Percentiles rank a stretch among this genome's conserved stretches.
These are phyloP conservation scores for Onygenales sp. DNA, from an alignment of 2,329 filamentous ascomycete genomes.

Conservation along the genomic window DNA sequence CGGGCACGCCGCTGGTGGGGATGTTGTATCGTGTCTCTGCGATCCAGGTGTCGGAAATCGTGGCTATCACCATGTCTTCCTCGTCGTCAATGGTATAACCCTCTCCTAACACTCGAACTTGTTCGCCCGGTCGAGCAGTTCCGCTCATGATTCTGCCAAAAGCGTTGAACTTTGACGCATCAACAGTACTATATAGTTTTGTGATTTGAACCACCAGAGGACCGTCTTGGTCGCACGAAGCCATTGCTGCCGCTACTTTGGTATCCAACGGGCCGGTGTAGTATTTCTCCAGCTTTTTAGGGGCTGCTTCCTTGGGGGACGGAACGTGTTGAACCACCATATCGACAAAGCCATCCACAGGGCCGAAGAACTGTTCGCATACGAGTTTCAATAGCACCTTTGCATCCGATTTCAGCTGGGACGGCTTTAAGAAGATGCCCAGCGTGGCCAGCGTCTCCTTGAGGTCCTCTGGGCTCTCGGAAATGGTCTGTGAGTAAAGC, in stretches of 20 bases:
- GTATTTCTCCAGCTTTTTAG: constrained; percentile 68
- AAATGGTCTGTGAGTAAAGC: constrained; percentile 88
- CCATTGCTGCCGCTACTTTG: constrained; percentile 70
- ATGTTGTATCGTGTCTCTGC: constrained; percentile 90
- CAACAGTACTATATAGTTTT: constrained; percentile 81
- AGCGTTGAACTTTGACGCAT: constrained; percentile 84
- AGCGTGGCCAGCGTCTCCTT: constrained; percentile 68
- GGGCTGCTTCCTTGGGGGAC: constrained; percentile 70
- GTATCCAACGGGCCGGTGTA: constrained; percentile 87
- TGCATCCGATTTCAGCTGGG: constrained; percentile 82
- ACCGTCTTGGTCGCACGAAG: constrained; percentile 75
- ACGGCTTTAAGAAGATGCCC: constrained; percentile 81
- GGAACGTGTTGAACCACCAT: constrained; percentile 89
- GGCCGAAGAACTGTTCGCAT: constrained; percentile 91
- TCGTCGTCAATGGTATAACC: constrained; percentile 95
- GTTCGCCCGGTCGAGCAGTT: constrained; percentile 68
- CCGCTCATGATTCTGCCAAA: constrained; percentile 91
- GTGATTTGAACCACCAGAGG: constrained; percentile 86
- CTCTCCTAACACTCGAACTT: constrained; percentile 87
- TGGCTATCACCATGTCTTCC: constrained; percentile 88
- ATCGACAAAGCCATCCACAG: constrained; percentile 82
- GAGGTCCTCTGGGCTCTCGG: constrained; percentile 76
- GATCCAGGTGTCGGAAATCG: constrained; percentile 78
- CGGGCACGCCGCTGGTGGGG: constrained; percentile 80
- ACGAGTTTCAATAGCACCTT: constrained; percentile 80